phyloP scores from a whole-genome alignment of 1,284 basidiomycete species.

The Naganishia sp. region DNA sequence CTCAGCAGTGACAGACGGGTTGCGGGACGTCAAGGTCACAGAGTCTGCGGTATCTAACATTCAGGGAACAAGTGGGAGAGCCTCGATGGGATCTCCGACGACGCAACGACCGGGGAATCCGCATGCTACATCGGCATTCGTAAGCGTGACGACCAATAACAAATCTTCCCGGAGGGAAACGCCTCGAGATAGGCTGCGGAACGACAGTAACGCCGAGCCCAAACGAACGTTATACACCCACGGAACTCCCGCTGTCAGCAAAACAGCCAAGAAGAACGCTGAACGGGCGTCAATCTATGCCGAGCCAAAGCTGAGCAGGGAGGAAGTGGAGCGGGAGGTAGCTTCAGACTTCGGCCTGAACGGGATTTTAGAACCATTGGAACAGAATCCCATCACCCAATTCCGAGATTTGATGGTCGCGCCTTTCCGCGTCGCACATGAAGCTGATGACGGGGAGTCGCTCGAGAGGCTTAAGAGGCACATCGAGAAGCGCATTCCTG shows the following conservation, averaged over 20 bases:
- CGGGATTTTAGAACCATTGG: neutral
- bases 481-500: too few relatives aligned
- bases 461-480: too few relatives aligned
- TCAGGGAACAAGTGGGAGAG: neutral
- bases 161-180: neutral
- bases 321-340: neutral
- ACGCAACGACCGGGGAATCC: neutral
- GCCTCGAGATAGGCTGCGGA: constrained; percentile 1
- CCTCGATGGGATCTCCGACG: constrained; percentile 1
- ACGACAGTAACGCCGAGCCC: neutral
- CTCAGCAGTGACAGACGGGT: constrained; percentile 1
- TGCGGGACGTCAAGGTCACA: constrained; percentile 5
- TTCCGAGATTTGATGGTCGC: neutral
- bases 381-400: neutral
- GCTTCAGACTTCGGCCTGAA: neutral
- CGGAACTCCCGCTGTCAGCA: neutral
- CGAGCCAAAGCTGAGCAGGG: neutral
- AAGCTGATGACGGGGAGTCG: neutral
- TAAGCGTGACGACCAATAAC: neutral
- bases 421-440: neutral
- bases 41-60: too few relatives aligned
- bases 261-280: neutral
- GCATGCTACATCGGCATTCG: neutral
- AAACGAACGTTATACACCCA: too few relatives aligned
- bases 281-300: neutral